phyloP scores from a whole-genome alignment of 371 early-diverging fungal species.

The Actinomortierella ambigua region DNA sequence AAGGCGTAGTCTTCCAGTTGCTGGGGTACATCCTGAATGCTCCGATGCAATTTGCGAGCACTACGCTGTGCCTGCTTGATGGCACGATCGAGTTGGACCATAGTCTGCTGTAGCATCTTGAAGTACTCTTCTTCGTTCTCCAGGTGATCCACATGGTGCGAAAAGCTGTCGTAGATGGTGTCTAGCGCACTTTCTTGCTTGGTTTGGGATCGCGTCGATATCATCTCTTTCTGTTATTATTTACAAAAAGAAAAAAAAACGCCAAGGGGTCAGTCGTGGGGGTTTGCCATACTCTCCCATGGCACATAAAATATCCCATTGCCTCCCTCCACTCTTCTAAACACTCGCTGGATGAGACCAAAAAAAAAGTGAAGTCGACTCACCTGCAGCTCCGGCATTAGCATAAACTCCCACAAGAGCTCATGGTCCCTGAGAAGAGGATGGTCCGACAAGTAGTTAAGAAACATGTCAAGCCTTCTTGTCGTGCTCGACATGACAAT shows the following conservation, averaged over 20 bases:
- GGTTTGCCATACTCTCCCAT: too few species aligned
- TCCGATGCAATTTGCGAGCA: slow-evolving; percentile 28
- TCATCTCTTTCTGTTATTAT: slow-evolving; percentile 22
- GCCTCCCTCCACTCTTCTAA: too few species aligned
- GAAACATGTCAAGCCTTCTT: slow-evolving; percentile 47
- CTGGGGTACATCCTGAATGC: slow-evolving; percentile 36
- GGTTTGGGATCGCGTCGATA: slow-evolving; percentile 18
- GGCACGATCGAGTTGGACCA: slow-evolving; percentile 23
- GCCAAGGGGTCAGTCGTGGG: too few species aligned
- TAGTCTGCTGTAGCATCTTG: slow-evolving; percentile 21
- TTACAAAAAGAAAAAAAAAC: not conserved
- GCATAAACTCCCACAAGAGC: slow-evolving; percentile 54
- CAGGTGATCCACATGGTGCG: slow-evolving; percentile 23
- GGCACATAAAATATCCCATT: too few species aligned
- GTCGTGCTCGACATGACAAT: slow-evolving; percentile 42
- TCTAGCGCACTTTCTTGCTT: slow-evolving; percentile 39
- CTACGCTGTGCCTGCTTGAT: slow-evolving; percentile 27
- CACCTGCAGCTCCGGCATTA: slow-evolving; percentile 51
- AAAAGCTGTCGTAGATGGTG: slow-evolving; percentile 36
- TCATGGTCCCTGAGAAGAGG: slow-evolving; percentile 53
- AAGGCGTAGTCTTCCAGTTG: slow-evolving; percentile 20
- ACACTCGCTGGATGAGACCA: too few species aligned
- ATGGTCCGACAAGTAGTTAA: slow-evolving; percentile 55
- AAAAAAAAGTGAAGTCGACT: not conserved
- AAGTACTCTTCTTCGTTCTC: slow-evolving; percentile 43